phyloP scores from a whole-genome alignment of 176 grass and related monocot species.

The Oropetium thomaeum region DNA sequence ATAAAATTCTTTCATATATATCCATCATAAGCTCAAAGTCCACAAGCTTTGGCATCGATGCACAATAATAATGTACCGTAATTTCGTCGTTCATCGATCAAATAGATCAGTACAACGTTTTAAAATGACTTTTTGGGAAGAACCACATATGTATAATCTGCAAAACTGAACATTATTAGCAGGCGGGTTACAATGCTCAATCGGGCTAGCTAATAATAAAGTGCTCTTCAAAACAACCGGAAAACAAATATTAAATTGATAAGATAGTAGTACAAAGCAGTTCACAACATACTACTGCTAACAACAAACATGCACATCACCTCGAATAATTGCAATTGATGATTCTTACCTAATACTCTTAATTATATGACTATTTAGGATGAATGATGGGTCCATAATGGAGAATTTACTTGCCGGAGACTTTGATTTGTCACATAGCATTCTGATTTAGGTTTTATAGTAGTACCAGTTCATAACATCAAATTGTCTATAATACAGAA shows the following conservation, averaged over 20 bases:
- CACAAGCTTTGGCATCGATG: no score
- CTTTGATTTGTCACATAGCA: slow-evolving; percentile 25
- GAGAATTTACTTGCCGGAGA: slow-evolving; percentile 28
- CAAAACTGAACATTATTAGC: no score
- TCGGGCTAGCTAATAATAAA: background rate
- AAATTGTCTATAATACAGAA: background rate
- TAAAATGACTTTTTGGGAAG: no score
- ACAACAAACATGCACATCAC: slow-evolving; percentile 39
- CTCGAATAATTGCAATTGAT: slow-evolving; percentile 33
- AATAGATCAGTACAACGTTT: no score
- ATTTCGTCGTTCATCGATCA: no score
- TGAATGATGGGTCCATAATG: slow-evolving; percentile 30
- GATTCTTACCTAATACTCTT: background rate
- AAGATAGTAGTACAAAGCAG: slow-evolving; percentile 19
- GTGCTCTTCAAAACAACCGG: no score
- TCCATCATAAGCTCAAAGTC: background rate
- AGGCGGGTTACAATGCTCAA: background rate
- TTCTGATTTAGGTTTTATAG: no score
- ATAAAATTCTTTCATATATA: background rate
- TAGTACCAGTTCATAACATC: background rate
- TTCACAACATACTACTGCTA: slow-evolving; percentile 12
- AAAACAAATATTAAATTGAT: slow-evolving; percentile 35
- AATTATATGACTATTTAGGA: slow-evolving; percentile 5
- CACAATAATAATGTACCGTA: no score
- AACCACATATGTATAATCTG: no score